Conservation (phyloP, 306 rosid species). For the Lathyrus sativus region DNA sequence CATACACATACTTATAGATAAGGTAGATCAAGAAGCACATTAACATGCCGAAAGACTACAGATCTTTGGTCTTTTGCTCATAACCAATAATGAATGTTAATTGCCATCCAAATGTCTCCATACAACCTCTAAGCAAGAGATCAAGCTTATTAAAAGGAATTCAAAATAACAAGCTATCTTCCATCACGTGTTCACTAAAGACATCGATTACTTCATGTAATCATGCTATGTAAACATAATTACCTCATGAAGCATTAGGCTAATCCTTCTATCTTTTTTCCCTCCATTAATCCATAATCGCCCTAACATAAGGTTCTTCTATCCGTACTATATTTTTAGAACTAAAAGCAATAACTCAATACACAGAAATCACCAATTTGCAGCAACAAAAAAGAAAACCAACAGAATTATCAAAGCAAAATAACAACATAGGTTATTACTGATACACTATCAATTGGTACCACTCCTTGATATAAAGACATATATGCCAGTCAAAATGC, state of each 20-base stretch:
- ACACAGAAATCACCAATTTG: neutral
- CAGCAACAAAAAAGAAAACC: constrained; percentile 20
- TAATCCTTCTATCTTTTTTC: neutral
- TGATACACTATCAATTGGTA: neutral
- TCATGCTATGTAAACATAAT: neutral
- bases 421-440: neutral
- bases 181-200: neutral
- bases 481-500: constrained; percentile 9
- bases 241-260: neutral
- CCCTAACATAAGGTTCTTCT: neutral
- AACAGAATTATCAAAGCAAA: constrained; percentile 13
- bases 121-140: neutral
- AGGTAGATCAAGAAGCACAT: neutral
- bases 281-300: neutral
- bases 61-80: neutral
- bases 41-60: neutral
- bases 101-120: neutral
- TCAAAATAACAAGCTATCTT: neutral
- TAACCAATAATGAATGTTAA: constrained; percentile 3
- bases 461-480: neutral
- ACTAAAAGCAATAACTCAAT: neutral
- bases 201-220: constrained; percentile 12
- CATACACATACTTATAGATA: neutral
- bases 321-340: constrained; percentile 2
- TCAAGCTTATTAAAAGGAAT: neutral